Percentiles rank a stretch among this genome's conserved stretches.
Evolutionary conservation across 148 eudicot genomes (phyloP).

Genomic region (Spergularia bocconei): DNA sequence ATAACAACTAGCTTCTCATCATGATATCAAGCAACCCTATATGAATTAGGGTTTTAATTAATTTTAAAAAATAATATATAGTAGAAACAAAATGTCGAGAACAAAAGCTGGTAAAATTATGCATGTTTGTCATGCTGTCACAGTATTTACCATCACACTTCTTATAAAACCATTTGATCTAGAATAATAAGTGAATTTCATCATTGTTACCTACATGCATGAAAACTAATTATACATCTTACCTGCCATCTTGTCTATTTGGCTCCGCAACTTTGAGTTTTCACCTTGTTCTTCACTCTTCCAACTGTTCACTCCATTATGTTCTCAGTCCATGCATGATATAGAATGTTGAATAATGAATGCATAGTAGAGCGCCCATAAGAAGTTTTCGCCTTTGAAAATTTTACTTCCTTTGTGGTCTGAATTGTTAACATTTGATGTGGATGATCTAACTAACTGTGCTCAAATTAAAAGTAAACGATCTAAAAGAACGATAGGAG

Average conservation of each 20-base stretch:
- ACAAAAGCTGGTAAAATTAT: conserved; percentile 1
- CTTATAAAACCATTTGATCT: background rate
- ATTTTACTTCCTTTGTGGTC: too few relatives aligned
- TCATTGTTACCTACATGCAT: conserved; percentile 20
- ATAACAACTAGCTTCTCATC: conserved; percentile 1
- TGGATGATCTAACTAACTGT: too few relatives aligned
- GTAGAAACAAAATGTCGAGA: background rate
- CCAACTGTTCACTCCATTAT: background rate
- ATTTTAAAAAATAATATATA: background rate
- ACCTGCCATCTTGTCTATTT: conserved; percentile 20
- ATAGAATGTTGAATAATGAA: too few relatives aligned
- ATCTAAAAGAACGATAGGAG: too few relatives aligned
- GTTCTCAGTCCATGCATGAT: too few relatives aligned
- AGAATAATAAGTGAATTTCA: conserved; percentile 18
- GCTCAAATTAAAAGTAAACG: too few relatives aligned
- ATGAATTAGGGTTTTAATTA: conserved; percentile 16
- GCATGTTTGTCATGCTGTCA: conserved; percentile 2
- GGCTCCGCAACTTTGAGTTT: background rate
- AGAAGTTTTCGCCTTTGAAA: too few relatives aligned
- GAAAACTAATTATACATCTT: conserved; percentile 20
- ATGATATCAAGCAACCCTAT: conserved; percentile 10
- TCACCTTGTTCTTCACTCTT: background rate
- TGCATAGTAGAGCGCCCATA: too few relatives aligned
- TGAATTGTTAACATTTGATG: too few relatives aligned
- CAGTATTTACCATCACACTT: background rate